These are phyloP conservation scores for Malus fusca DNA, from an alignment of 306 rosid genomes.

Conservation along the genomic window DNA sequence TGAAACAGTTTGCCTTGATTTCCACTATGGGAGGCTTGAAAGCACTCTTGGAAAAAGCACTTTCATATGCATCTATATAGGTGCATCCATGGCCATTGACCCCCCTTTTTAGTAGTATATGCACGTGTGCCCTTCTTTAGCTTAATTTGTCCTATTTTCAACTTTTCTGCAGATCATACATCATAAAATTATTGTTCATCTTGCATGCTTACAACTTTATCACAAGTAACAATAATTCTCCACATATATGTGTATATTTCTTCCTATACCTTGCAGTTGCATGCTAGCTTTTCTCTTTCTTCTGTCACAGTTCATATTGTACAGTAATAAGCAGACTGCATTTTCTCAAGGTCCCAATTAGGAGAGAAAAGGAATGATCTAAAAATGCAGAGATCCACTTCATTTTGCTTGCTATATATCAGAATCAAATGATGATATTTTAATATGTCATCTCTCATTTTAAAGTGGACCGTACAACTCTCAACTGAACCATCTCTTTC, in stretches of 20 bases:
- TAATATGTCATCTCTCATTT: neutral
- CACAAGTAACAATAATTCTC: neutral
- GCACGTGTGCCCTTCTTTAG: neutral
- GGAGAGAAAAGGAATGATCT: neutral
- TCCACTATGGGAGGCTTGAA: neutral
- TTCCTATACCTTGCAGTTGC: too few species aligned
- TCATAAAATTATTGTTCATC: neutral
- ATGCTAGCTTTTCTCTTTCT: neutral
- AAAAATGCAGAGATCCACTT: neutral
- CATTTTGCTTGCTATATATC: neutral
- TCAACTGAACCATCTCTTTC: neutral
- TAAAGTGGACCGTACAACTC: constrained; percentile 5
- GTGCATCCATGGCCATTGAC: too few species aligned
- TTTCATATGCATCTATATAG: neutral
- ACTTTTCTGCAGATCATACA: neutral
- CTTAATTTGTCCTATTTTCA: neutral
- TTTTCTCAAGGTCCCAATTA: neutral
- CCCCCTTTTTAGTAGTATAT: neutral
- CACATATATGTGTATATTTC: too few species aligned
- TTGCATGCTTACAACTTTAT: constrained; percentile 5
- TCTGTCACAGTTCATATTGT: constrained; percentile 3
- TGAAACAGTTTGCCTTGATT: neutral
- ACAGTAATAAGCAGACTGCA: constrained; percentile 4
- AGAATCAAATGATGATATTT: neutral
- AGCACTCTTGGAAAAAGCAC: neutral